These are phyloP conservation scores for Kodamaea fukazawae DNA, from an alignment of 805 yeast genomes.

Conservation along the genomic window DNA sequence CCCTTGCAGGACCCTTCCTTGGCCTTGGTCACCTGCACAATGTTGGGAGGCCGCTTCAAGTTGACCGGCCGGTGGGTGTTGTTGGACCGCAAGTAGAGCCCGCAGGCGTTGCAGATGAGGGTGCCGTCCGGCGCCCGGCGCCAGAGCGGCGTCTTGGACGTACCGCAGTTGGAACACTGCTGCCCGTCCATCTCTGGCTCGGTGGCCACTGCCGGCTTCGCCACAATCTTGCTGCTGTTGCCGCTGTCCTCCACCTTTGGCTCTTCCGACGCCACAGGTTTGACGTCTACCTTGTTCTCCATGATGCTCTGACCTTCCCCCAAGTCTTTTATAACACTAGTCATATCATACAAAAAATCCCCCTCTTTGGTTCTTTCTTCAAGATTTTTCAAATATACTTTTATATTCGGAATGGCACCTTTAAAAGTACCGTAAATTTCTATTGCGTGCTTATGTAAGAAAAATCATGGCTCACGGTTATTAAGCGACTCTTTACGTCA, in stretches of 20 bases:
- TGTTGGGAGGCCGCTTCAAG: conserved; percentile 56
- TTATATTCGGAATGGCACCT: too few species aligned
- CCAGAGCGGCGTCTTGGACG: conserved; percentile 59
- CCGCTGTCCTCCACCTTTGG: neutral
- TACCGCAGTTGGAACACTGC: conserved; percentile 54
- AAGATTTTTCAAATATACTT: too few species aligned
- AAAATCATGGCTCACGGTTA: too few species aligned
- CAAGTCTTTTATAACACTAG: too few species aligned
- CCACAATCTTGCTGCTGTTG: neutral
- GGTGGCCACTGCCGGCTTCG: neutral
- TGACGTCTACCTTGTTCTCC: too few species aligned
- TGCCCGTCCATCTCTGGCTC: conserved; percentile 30
- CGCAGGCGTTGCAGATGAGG: conserved; percentile 59
- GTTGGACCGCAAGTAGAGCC: conserved; percentile 56
- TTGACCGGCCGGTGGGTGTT: conserved; percentile 65
- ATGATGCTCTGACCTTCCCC: too few species aligned
- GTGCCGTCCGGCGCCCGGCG: conserved; percentile 57
- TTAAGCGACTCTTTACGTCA: too few species aligned
- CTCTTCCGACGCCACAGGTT: neutral
- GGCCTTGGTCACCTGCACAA: conserved; percentile 40
- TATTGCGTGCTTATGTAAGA: too few species aligned
- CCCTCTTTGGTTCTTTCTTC: too few species aligned
- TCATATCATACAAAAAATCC: too few species aligned
- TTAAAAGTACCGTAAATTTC: too few species aligned
- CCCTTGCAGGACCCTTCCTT: conserved; percentile 65